A percentile compares a stretch with the other conserved stretches of the same genome.
Conservation (phyloP, 2,329 filamentous ascomycete genomes). For the Fusarium sp. region DNA sequence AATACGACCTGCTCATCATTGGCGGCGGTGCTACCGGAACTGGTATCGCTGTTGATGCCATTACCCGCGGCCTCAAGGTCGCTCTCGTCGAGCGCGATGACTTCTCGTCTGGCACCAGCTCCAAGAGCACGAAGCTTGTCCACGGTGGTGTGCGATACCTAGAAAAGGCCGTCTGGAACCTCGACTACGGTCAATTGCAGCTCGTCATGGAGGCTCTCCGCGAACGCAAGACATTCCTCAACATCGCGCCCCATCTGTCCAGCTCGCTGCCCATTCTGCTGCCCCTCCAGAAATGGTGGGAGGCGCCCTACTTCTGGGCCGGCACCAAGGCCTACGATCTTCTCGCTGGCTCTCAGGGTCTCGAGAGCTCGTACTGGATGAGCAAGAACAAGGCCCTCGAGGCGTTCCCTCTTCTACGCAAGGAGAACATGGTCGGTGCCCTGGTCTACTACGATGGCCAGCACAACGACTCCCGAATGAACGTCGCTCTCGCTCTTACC, state of each 20-base stretch:
- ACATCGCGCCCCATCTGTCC: constrained; percentile 85
- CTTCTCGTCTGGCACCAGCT: constrained; percentile 84
- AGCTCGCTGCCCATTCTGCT: constrained; percentile 87
- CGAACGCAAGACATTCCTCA: constrained; percentile 85
- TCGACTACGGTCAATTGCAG: constrained; percentile 85
- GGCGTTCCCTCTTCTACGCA: constrained; percentile 82
- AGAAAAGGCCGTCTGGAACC: constrained; percentile 87
- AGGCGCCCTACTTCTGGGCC: constrained; percentile 79
- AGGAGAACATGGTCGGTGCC: constrained; percentile 78
- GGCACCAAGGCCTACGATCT: constrained; percentile 85
- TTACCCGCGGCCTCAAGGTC: constrained; percentile 82
- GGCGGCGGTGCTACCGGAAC: constrained; percentile 84
- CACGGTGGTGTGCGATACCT: constrained; percentile 88
- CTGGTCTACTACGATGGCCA: constrained; percentile 89
- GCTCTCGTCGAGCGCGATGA: constrained; percentile 86
- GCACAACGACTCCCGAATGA: constrained; percentile 91
- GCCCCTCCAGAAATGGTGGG: constrained; percentile 85
- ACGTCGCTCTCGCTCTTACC: constrained; percentile 84
- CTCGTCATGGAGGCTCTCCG: constrained; percentile 85
- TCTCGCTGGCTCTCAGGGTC: constrained; percentile 83
- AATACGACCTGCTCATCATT: constrained; percentile 83
- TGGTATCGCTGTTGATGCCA: constrained; percentile 84
- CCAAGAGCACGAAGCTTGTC: constrained; percentile 89
- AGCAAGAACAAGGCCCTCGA: constrained; percentile 82
- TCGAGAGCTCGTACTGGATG: constrained; percentile 86